phyloP scores from a whole-genome alignment of 1,284 basidiomycete species.

The Pholiota adiposa region DNA sequence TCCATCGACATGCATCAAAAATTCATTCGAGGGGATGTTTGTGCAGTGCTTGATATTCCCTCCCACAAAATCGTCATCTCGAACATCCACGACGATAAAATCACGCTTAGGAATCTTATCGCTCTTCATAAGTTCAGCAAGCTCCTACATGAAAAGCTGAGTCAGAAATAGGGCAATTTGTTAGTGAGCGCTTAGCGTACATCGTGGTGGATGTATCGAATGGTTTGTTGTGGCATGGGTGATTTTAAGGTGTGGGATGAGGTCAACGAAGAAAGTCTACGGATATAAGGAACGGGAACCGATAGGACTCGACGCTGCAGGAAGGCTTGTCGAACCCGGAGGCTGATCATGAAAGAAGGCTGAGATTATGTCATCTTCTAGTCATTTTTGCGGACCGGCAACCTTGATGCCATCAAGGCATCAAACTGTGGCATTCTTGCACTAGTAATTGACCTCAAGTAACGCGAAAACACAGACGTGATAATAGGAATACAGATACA shows the following conservation, averaged over 20 bases:
- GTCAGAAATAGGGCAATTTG: background rate
- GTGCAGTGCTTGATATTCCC: conserved; percentile 72
- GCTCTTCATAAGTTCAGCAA: conserved; percentile 67
- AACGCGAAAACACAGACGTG: background rate
- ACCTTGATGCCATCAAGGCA: background rate
- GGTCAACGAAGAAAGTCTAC: background rate
- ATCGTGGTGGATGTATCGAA: conserved; percentile 22
- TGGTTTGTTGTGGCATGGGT: conserved; percentile 10
- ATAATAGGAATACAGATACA: background rate
- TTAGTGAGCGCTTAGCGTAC: conserved; percentile 16
- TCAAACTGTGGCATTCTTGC: background rate
- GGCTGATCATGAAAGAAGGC: background rate
- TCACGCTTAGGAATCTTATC: conserved; percentile 61
- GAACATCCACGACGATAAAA: conserved; percentile 78
- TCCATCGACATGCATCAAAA: conserved; percentile 56
- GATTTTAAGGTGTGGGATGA: background rate
- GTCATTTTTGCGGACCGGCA: background rate
- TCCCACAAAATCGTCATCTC: conserved; percentile 75
- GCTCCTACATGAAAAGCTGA: conserved; percentile 53
- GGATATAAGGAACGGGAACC: background rate
- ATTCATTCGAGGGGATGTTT: conserved; percentile 64
- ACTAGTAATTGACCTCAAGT: background rate
- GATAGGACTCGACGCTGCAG: background rate
- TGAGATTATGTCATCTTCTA: background rate
- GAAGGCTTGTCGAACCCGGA: background rate